Base-by-base conservation (phyloP, 2,329 filamentous ascomycete genomes). In the Blumeriella jaapii region DNA sequence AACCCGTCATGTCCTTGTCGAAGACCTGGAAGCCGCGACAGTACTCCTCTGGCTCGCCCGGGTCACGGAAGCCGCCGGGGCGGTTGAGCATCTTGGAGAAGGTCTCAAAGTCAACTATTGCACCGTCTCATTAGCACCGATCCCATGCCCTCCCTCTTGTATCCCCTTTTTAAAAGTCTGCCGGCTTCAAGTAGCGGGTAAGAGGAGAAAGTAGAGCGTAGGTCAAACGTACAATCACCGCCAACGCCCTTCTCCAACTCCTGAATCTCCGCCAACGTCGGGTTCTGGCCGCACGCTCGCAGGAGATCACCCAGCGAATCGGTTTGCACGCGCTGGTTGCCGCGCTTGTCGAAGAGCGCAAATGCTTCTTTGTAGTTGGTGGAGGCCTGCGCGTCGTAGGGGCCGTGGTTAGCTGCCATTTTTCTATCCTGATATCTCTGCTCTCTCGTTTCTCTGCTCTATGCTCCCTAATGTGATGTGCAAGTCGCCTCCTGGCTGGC, bases 301-400 rank as follows among this genome's bases (percentile, higher is more conserved):
- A 98, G 77, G 42, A 98, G 74, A 60, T 98, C 91, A 51, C 91
- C 91, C 38, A 98, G 75, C 47, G 79, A 81, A 49, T 89, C 82
- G 60, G 87, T 69, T 25, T 82, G 65, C 51, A 96, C 91, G 53
- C 87, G 87, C 58, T 89, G 87, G 59, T 84, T 93, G 59, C 91
- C 91, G 62, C 91, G 89, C 78, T 95, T 96, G 73, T 98, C 91
- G 71, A 96, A 98, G 61, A 98, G 82, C 55, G 87, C 87, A 66
- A 98, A 98, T 52, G 91, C 91, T 79, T 98, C 91, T 72, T 96
- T 96, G 84, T 96, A 98, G 80, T 98, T 96, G 68, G 89, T 96
- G 44, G 72, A 78, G 61, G 74, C 74, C 74, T 79, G 72, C 29
- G 61, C 43, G 34, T 56, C 53, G 49, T 54, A 52, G 19, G 49